Evolutionary conservation across 1,139 yeast genomes (phyloP).

Genomic region (Scheffersomyces illinoinensis): DNA sequence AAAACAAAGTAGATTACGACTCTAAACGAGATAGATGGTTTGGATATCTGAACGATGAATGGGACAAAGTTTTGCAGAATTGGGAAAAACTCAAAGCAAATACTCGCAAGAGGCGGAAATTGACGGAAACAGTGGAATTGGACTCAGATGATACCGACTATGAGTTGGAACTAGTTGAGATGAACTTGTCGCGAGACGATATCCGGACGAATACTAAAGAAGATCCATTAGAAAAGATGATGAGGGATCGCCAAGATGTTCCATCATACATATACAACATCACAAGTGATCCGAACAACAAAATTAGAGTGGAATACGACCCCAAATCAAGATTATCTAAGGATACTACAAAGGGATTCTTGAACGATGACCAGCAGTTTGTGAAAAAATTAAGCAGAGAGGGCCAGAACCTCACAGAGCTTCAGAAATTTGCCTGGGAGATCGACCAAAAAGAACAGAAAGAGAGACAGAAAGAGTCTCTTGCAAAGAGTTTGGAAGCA

Average conservation of each 20-base stretch:
- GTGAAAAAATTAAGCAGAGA: conserved; percentile 54
- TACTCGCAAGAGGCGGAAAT: conserved; percentile 11
- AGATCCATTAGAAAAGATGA: conserved; percentile 35
- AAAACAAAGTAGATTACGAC: conserved; percentile 54
- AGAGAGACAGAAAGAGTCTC: conserved; percentile 11
- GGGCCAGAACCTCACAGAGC: conserved; percentile 46
- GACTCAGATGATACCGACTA: conserved; percentile 51
- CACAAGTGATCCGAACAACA: conserved; percentile 24
- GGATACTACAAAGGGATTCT: conserved; percentile 46
- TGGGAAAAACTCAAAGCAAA: conserved; percentile 42
- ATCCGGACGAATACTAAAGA: conserved; percentile 31
- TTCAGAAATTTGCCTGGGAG: conserved; percentile 59
- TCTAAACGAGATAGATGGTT: conserved; percentile 78
- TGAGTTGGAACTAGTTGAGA: conserved; percentile 48
- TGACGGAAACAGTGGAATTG: conserved; percentile 15
- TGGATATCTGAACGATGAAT: conserved; percentile 66
- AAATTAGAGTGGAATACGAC: conserved; percentile 40
- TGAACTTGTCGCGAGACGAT: conserved; percentile 37
- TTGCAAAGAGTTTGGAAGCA: conserved; percentile 15
- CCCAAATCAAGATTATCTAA: conserved; percentile 58
- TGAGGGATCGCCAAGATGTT: conserved; percentile 54
- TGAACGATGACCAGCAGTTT: conserved; percentile 54
- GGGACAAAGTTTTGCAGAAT: conserved; percentile 48
- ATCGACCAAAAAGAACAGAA: conserved; percentile 21
- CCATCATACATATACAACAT: conserved; percentile 51